Base-by-base conservation (phyloP, 371 early-diverging fungal species). In the Saksenaea oblongispora region DNA sequence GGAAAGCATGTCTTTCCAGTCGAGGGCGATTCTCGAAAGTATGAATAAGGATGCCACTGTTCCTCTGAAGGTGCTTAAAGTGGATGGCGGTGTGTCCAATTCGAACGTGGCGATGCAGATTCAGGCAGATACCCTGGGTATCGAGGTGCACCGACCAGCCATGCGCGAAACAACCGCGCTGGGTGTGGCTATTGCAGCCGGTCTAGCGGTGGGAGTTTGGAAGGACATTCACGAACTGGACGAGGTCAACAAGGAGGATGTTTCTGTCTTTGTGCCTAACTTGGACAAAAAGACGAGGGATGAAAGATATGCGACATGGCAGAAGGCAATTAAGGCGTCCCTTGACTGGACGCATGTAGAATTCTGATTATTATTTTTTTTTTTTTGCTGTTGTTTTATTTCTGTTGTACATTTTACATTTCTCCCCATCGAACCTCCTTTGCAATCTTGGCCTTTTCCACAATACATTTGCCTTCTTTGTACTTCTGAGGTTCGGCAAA, bases 111-210 rank as follows among this genome's bases (percentile, higher is more conserved):
- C 85, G 54, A 94, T 95, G 94, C 95, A 95, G 76, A 76, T 95
- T 57, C 94, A 95, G 76, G 87, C 95, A 14, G 92, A 96, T 66
- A 78, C 92, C 34, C 73, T 91, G 34, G 90, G 90, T 5, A 90
- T 94, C 56, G 77, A 83, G 35, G 94, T 95, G 27, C 78, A 78
- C 3, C 84, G 96, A 18, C 96, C 96, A 0, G 75, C 75, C 41
- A 95, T 94, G 93, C 83, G 86, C 47, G 96, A 96, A 73, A 91
- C 91, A 13, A 95, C 96, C 3, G 95, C 95, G 0, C 75, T 95
- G 27, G 96, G 96, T 41, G 95, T 95, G 14, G 96, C 96, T 0
- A 82, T 94, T 27, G 96, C 95, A 10, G 95, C 96, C 28, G 96
- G 91, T 2, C 73, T 92, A 13, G 93, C 84, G 15, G 84, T 89